A percentile compares a stretch with the other conserved stretches of the same genome.
phyloP scores from a whole-genome alignment of 345 rosid species.

The Eucalyptus lansdowneana region DNA sequence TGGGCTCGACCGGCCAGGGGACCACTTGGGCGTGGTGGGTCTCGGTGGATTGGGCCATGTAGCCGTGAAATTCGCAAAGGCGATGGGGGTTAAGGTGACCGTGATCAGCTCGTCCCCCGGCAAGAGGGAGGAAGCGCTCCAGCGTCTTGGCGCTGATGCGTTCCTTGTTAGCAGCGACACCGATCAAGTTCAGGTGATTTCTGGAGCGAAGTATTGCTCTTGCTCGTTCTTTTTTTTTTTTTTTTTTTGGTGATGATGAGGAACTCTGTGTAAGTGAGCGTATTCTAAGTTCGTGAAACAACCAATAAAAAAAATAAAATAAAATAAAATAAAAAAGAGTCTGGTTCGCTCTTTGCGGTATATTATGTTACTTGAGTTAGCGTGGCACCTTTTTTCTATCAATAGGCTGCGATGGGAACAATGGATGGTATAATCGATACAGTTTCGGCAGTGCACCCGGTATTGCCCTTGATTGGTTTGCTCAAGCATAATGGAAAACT shows the following conservation, averaged over 20 bases:
- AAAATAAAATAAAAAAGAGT: too few species aligned
- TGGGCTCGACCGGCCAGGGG: conserved; percentile 17
- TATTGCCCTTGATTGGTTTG: conserved; percentile 29
- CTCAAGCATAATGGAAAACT: conserved; percentile 39
- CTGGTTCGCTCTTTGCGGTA: not conserved
- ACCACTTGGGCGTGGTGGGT: conserved; percentile 28
- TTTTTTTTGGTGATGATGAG: too few species aligned
- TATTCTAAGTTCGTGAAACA: too few species aligned
- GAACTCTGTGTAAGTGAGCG: too few species aligned
- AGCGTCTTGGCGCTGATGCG: conserved; percentile 25
- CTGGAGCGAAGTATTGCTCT: not conserved
- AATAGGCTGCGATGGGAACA: not conserved
- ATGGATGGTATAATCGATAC: conserved; percentile 56
- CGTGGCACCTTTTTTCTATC: not conserved
- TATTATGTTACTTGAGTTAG: not conserved
- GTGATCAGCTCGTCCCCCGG: conserved; percentile 35
- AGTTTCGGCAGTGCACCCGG: conserved; percentile 27
- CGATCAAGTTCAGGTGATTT: conserved; percentile 14
- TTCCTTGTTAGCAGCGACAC: conserved; percentile 28
- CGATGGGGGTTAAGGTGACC: conserved; percentile 27
- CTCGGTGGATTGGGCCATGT: conserved; percentile 48
- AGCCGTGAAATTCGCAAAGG: conserved; percentile 42
- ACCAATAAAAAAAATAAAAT: too few species aligned
- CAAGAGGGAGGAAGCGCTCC: conserved; percentile 27
- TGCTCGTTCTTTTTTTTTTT: too few species aligned